Percentiles rank a stretch among this genome's conserved stretches.
Conservation (phyloP, 495 filamentous ascomycete genomes). For the Tirmania nivea region DNA sequence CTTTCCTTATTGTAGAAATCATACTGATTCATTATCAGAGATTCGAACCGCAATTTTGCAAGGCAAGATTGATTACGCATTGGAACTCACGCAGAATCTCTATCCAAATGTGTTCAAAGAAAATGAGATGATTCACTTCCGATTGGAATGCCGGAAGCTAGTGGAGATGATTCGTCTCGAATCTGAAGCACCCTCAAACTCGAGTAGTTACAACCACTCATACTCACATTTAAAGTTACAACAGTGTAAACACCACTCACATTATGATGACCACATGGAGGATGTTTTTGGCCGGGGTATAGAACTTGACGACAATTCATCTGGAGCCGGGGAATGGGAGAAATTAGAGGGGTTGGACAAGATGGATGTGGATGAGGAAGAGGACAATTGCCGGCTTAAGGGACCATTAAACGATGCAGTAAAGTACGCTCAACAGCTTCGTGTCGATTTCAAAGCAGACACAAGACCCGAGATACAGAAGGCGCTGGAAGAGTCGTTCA, state of each 20-base stretch:
- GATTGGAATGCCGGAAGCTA: slow-evolving; percentile 74
- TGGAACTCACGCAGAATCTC: slow-evolving; percentile 54
- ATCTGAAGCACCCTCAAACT: slow-evolving; percentile 19
- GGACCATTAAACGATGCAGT: slow-evolving; percentile 39
- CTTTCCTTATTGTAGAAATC: neutral
- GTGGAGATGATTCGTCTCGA: slow-evolving; percentile 83
- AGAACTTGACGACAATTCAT: slow-evolving; percentile 54
- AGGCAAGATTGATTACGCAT: slow-evolving; percentile 76
- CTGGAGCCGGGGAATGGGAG: slow-evolving; percentile 24
- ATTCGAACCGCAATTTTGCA: slow-evolving; percentile 79
- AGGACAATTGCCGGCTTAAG: slow-evolving; percentile 21
- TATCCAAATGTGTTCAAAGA: slow-evolving; percentile 65
- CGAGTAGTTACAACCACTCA: slow-evolving; percentile 17
- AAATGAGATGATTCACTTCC: slow-evolving; percentile 80
- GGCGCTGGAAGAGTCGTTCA: slow-evolving; percentile 66
- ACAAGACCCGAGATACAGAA: slow-evolving; percentile 43
- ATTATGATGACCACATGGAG: slow-evolving; percentile 18
- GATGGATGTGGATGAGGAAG: slow-evolving; percentile 33
- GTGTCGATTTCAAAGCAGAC: slow-evolving; percentile 53
- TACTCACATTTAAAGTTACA: slow-evolving; percentile 17
- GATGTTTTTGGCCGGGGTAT: slow-evolving; percentile 47
- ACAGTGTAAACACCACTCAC: slow-evolving; percentile 5
- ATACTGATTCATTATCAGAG: slow-evolving; percentile 25
- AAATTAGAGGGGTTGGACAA: slow-evolving; percentile 22
- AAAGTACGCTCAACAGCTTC: slow-evolving; percentile 58